These are phyloP conservation scores for Thamnidium elegans DNA, from an alignment of 192 early-diverging fungal genomes.

Conservation along the genomic window DNA sequence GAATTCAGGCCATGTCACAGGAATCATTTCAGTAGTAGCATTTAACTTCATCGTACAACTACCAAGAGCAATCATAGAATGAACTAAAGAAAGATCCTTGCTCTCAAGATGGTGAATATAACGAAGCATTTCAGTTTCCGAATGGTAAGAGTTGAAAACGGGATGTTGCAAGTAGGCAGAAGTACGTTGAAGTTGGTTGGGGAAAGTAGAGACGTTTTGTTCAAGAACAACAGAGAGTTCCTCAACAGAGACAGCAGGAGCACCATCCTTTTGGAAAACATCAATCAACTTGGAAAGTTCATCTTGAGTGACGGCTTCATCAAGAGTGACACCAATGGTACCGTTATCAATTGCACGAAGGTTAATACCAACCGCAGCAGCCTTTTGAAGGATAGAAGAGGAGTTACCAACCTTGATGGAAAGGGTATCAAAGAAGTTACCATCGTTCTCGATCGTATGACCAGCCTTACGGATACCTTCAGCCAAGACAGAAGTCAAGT, in stretches of 20 bases:
- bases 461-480: slow-evolving; percentile 70
- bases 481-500: slow-evolving; percentile 82
- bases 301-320: slow-evolving; percentile 84
- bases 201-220: slow-evolving; percentile 48
- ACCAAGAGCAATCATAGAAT: slow-evolving; percentile 99
- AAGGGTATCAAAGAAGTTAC: slow-evolving; percentile 93
- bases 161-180: slow-evolving; percentile 81
- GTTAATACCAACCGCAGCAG: slow-evolving; percentile 81
- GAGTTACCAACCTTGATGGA: slow-evolving; percentile 70
- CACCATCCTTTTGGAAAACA: slow-evolving; percentile 71
- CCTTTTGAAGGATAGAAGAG: slow-evolving; percentile 68
- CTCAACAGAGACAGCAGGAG: slow-evolving; percentile 47
- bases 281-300: slow-evolving; percentile 80
- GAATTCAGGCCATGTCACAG: slow-evolving; percentile 99
- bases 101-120: slow-evolving; percentile 93
- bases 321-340: slow-evolving; percentile 85
- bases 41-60: slow-evolving; percentile 99
- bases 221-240: slow-evolving; percentile 46
- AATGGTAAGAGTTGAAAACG: slow-evolving; percentile 95
- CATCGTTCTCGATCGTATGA: slow-evolving; percentile 74
- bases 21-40: slow-evolving; percentile 99
- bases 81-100: slow-evolving; percentile 97
- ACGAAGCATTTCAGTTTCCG: slow-evolving; percentile 97
- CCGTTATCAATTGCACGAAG: slow-evolving; percentile 74
- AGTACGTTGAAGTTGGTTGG: slow-evolving; percentile 66